phyloP scores from a whole-genome alignment of 1,284 basidiomycete species.

The Anthracocystis panici-leucophaei region DNA sequence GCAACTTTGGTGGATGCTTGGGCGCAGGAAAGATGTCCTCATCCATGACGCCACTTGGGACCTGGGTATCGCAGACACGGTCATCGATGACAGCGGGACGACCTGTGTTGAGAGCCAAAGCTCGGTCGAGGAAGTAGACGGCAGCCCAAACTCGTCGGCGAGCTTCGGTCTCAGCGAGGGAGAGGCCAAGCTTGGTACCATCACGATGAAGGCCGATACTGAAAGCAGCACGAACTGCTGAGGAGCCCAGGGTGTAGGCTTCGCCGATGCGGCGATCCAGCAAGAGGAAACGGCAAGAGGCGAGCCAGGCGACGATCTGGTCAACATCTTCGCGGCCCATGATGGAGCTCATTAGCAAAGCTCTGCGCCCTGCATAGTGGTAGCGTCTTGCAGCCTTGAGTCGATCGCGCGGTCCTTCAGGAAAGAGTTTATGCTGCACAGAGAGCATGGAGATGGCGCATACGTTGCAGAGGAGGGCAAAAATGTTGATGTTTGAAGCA shows the following conservation, averaged over 20 bases:
- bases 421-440: conserved; percentile 33
- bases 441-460: conserved; percentile 51
- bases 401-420: conserved; percentile 37
- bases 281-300: conserved; percentile 58
- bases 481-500: conserved; percentile 58
- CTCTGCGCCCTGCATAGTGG: conserved; percentile 51
- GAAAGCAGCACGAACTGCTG: conserved; percentile 54
- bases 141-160: conserved; percentile 61
- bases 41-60: conserved; percentile 48
- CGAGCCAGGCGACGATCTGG: conserved; percentile 53
- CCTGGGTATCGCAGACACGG: conserved; percentile 55
- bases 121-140: conserved; percentile 56
- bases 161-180: conserved; percentile 49
- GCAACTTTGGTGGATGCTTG: conserved; percentile 39
- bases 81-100: conserved; percentile 63
- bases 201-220: conserved; percentile 66
- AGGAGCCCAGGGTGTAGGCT: conserved; percentile 53
- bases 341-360: conserved; percentile 50
- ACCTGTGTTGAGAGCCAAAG: conserved; percentile 53
- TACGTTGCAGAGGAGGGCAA: conserved; percentile 55
- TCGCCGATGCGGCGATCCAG: conserved; percentile 60
- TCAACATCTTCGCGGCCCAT: conserved; percentile 58
- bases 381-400: conserved; percentile 49
- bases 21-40: conserved; percentile 51
- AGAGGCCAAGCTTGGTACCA: conserved; percentile 54